Percentiles rank a stretch among this genome's conserved stretches.
These are phyloP conservation scores for Boletus vermiculosoides DNA, from an alignment of 768 basidiomycete species.

Conservation along the genomic window DNA sequence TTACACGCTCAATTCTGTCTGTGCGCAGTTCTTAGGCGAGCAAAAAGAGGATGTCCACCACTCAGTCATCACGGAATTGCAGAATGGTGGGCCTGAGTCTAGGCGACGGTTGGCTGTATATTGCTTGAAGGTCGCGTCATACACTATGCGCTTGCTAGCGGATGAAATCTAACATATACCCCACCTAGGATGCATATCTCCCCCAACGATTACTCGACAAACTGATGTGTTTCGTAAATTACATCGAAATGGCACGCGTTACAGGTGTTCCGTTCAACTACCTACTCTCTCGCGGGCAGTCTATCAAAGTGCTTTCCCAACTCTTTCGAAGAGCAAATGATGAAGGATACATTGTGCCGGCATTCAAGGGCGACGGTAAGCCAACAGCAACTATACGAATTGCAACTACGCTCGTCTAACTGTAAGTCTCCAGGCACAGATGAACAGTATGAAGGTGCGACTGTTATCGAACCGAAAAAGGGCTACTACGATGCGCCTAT, in stretches of 20 bases:
- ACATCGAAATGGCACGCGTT: conserved; percentile 98
- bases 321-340: conserved; percentile 90
- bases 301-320: conserved; percentile 98
- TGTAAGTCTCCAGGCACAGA: conserved; percentile 61
- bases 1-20: conserved; percentile 97
- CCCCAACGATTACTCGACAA: conserved; percentile 96
- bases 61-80: conserved; percentile 96
- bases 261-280: conserved; percentile 99
- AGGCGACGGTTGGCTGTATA: conserved; percentile 92
- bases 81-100: conserved; percentile 95
- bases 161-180: conserved; percentile 1
- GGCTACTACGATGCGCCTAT: conserved; percentile 97
- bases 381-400: not conserved
- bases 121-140: conserved; percentile 77
- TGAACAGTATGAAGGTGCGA: conserved; percentile 98
- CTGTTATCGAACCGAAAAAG: conserved; percentile 94
- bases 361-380: conserved; percentile 80
- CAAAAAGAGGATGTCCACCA: conserved; percentile 99
- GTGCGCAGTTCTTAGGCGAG: conserved; percentile 95
- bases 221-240: conserved; percentile 98
- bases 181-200: conserved; percentile 87
- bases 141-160: not conserved
- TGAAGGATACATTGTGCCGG: conserved; percentile 87
- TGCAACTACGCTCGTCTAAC: not conserved
- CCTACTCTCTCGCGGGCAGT: conserved; percentile 90